Evolutionary conservation across 495 filamentous ascomycete genomes (phyloP), one percentile per base, ranked within the genome.

Genomic region (Cercophora newfieldiana): DNA sequence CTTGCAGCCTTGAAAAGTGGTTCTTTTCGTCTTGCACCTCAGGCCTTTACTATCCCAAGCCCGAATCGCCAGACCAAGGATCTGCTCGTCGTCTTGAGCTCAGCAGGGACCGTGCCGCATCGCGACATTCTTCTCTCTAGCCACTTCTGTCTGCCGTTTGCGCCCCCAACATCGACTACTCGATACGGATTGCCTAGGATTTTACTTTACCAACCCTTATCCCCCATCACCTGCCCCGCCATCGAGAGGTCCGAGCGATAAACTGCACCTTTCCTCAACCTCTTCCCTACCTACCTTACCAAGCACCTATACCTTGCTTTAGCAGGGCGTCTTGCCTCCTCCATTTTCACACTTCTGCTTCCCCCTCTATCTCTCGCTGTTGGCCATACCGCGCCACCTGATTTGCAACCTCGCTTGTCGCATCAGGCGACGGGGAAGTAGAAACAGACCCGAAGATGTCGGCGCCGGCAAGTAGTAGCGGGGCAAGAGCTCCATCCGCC

Each of bases 211-310:
- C 24, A 44, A 14, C 31, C 16, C 21, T 21, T 16, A 5, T 16
- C 16, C 24, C 21, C 24, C 44, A 48, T 30, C 59, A 12, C 30
- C 30, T 47, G 19, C 59, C 59, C 59, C 59, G 25, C 59, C 44
- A 37, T 51, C 59, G n/a, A 26, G 51, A 44, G 61, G 61, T 56
- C 61, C 61, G 61, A 63, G 61, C 61, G 50, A 63, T 55, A 19
- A 62, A 51, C 10, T 3, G 29, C 33, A 60, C 57, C 10, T 60
- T 47, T 47, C 16, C 33, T 60, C 57, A 29, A 31, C 30, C 30
- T 57, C 28, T 57, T 21, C 14, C n/a, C n/a, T n/a, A n/a, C n/a
- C n/a, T n/a, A n/a, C n/a, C n/a, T n/a, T n/a, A n/a, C n/a, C n/a
- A n/a, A n/a, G n/a, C n/a, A n/a, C n/a, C n/a, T n/a, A n/a, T n/a